Percentiles rank a stretch among this genome's conserved stretches.
Evolutionary conservation across 768 basidiomycete genomes (phyloP).

Genomic region (Kwoniella europaea): DNA sequence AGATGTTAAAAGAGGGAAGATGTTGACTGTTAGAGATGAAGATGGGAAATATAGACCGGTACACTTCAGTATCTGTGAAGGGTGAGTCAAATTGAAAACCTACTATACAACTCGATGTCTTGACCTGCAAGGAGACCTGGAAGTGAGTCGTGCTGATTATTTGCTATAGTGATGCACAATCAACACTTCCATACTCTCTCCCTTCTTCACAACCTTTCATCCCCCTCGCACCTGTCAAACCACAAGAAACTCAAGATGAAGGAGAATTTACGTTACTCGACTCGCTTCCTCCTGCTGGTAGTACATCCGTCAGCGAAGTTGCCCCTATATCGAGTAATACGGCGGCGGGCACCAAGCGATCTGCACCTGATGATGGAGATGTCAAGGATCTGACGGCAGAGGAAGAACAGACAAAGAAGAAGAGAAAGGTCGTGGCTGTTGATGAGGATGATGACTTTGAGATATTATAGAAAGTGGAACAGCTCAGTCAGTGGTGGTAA

Average conservation of each 20-base stretch:
- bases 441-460: slow-evolving; percentile 48
- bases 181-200: slow-evolving; percentile 16
- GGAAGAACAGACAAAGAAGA: slow-evolving; percentile 20
- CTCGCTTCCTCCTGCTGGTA: slow-evolving; percentile 3
- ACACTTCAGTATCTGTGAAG: slow-evolving; percentile 68
- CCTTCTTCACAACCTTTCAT: slow-evolving; percentile 22
- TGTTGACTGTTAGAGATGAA: slow-evolving; percentile 86
- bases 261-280: slow-evolving; percentile 16
- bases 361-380: slow-evolving; percentile 46
- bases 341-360: slow-evolving; percentile 35
- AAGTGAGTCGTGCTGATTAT: too few relatives aligned
- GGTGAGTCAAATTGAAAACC: slow-evolving; percentile 56
- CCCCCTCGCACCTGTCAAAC: slow-evolving; percentile 19
- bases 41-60: slow-evolving; percentile 77
- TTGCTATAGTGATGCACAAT: slow-evolving; percentile 20
- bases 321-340: slow-evolving; percentile 23
- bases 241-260: slow-evolving; percentile 11
- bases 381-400: slow-evolving; percentile 30
- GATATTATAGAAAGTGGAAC: slow-evolving; percentile 16
- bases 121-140: too few relatives aligned
- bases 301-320: slow-evolving; percentile 15
- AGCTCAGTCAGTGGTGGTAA: too few relatives aligned
- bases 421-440: slow-evolving; percentile 24
- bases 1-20: slow-evolving; percentile 79
- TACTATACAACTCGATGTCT: neutral